Evolutionary conservation across 2,329 filamentous ascomycete species (phyloP).

Genomic region (Neodidymelliopsis sp.): DNA sequence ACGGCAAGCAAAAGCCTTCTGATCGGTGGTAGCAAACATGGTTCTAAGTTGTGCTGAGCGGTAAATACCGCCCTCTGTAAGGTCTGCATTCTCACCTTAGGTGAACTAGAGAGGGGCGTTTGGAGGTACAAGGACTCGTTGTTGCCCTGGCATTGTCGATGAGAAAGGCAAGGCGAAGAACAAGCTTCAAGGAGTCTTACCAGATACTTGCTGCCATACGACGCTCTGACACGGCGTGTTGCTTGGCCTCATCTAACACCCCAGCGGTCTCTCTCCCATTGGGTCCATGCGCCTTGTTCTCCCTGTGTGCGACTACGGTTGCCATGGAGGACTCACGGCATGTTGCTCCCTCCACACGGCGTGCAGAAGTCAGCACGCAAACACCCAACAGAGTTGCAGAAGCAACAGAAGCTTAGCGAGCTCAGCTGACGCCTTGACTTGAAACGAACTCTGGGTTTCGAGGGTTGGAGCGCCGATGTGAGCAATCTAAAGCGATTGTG

Average conservation of each 20-base stretch:
- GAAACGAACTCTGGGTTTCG: neutral
- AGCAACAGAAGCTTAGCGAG: constrained; percentile 12
- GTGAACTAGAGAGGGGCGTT: constrained; percentile 6
- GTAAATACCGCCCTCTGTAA: constrained; percentile 7
- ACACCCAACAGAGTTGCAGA: neutral
- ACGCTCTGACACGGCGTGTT: constrained; percentile 25
- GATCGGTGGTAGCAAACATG: constrained; percentile 2
- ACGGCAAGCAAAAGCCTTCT: constrained; percentile 1
- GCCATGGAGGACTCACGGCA: constrained; percentile 12
- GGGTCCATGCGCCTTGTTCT: constrained; percentile 12
- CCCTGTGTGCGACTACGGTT: constrained; percentile 12
- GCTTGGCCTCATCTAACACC: constrained; percentile 29
- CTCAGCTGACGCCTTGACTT: constrained; percentile 13
- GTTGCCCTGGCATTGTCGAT: constrained; percentile 11
- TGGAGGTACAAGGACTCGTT: constrained; percentile 11
- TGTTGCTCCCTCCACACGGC: neutral
- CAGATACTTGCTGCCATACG: constrained; percentile 18
- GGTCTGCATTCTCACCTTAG: too few relatives aligned
- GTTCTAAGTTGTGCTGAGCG: constrained; percentile 24
- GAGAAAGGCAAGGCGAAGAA: constrained; percentile 5
- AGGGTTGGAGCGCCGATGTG: neutral
- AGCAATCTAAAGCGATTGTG: neutral
- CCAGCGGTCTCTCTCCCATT: constrained; percentile 19
- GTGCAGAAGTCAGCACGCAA: neutral
- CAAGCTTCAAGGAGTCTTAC: constrained; percentile 11